Evolutionary conservation across 2,329 filamentous ascomycete species (phyloP), one percentile per base, ranked within the genome.

Genomic region (Rhinocladiella similis): DNA sequence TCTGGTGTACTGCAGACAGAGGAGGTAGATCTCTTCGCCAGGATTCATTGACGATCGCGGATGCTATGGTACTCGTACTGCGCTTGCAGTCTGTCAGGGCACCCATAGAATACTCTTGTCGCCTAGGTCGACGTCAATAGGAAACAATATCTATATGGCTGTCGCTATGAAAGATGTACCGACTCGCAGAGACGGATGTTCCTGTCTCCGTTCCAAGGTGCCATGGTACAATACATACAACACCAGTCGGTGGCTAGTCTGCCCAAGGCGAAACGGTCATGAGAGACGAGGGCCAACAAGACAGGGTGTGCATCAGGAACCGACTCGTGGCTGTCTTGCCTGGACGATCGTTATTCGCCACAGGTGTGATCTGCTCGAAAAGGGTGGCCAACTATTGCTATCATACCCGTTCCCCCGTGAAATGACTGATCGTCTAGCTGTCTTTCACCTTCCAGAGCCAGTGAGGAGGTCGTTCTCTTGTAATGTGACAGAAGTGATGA

Each of bases 401-500:
- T 29, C 43, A 29, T 46, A 29, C 43, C 43, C 22, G 43, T 46
- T 46, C 43, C 43, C 42, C 43, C 43, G 43, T 46, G 43, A 46
- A 29, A n/a, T 25, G 43, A 27, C 10, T 46, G 43, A n/a, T 46
- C 13, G 19, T 46, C 5, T 46, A 16, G 43, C 29, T 33, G 43
- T 25, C 20, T 27, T 46, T 46, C 19, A 27, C 19, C 43, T 16
- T 4, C 7, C n/a, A 25, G 20, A 27, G 22, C 43, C 43, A 46
- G 43, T 46, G n/a, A 46, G 43, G 25, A 16, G n/a, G 20, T 46
- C 43, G 19, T 20, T 27, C 43, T 46, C n/a, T 22, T 14, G 25
- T 29, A 46, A n/a, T 46, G 43, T 46, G 43, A 46, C 43, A 46
- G 43, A 25, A 16, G 43, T 27, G 20, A 46, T 16, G 22, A 46